Evolutionary conservation across 2,329 filamentous ascomycete species (phyloP), one percentile per base, ranked within the genome.

Genomic region (Ophiostoma ips): DNA sequence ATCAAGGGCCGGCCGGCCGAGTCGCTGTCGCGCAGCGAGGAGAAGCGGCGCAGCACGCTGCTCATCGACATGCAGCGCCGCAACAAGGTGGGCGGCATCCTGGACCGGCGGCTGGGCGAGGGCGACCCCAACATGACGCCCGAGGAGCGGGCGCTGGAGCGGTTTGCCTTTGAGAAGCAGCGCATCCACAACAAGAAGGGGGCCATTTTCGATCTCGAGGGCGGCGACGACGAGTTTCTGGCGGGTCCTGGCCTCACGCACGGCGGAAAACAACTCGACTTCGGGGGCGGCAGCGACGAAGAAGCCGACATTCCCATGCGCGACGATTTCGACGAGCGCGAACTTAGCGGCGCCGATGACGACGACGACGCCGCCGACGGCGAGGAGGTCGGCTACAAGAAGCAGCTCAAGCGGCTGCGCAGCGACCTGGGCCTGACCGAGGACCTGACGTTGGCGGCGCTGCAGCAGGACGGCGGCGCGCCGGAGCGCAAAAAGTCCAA

Each of bases 91-190:
- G 92, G 92, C 56, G 90, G 89, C 5, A 87, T 98, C 55, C 68
- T 95, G 49, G 92, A 98, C 72, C 79, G 87, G 60, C 83, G 92
- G 59, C 95, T 98, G 60, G 92, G 94, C 65, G 94, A 98, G 70
- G 85, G 94, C 61, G 89, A 98, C 63, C 86, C 88, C 11, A 84
- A 81, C 12, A 90, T 98, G 87, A 87, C 87, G 3, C 83, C 88
- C 2, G 92, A 98, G 62, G 87, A 96, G 61, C 85, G 84, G 63
- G 92, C 92, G 69, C 76, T 92, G 57, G 86, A 95, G 65, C 77
- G 92, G 61, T 98, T 94, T 62, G 86, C 90, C 41, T 72, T 81
- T 59, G 92, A 95, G 68, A 92, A 92, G 65, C 83, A 89, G 68
- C 75, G 76, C 58, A 77, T 76, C 55, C 79, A 86, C 68, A 52